Evolutionary conservation across 331 rosid species (phyloP), one percentile per base, ranked within the genome.

Genomic region (Quercus phellos): DNA sequence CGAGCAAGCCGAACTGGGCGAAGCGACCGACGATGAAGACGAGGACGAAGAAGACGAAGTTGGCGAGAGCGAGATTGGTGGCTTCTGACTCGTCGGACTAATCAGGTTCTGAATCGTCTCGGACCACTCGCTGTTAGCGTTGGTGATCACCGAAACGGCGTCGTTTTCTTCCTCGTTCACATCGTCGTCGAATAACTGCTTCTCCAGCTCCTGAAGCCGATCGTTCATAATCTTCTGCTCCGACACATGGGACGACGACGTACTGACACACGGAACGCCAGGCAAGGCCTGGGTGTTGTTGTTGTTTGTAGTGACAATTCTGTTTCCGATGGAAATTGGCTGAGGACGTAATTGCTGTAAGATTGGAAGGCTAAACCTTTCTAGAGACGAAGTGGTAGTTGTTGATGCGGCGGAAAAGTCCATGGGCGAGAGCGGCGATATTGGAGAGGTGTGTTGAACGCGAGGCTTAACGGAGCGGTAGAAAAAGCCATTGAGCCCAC

Each of bases 161-260:
- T 89, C 96, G 14, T 77, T 82, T 22, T 77, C 89, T 11, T 86
- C 89, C 1, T 85, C 86, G 1, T 78, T 26, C 6, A 11, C 92
- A 0, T 93, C 97, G 75, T 76, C 84, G 21, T 93, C 98, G 53
- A 91, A 84, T 60, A 93, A 93, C 82, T 91, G 88, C n/a, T 93
- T 91, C 68, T 88, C 98, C 68, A 91, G 68, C 81, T 91, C 97
- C 73, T 55, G 90, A 17, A 93, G 87, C 43, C 84, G 70, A 53
- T 84, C 74, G 67, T 89, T 84, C 73, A 91, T 87, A 67, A 77
- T 79, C 80, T 88, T 90, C 83, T 88, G 86, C 38, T 88, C 89
- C 0, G 92, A 85, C 4, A 61, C 29, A 13, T 86, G 2, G 18
- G 38, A 24, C 68, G 35, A 12, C 38, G 68, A 24, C 9, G 68